Base-by-base conservation (phyloP, 176 grass and related monocot genomes). In the Dactylis glomerata region DNA sequence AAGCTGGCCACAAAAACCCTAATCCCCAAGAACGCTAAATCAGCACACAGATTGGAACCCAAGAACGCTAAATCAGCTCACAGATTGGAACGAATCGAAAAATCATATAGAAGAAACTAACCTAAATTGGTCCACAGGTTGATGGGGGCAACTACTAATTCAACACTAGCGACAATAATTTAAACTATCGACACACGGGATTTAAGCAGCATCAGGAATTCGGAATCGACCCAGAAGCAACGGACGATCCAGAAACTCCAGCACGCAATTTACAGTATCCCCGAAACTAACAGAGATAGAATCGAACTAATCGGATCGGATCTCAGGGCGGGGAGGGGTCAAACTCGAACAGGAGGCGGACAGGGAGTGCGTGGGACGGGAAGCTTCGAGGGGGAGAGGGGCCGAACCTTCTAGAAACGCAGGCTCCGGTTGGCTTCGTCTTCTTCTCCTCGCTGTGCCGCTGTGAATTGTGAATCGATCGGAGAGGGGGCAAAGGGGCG, bases 391-490 rank as follows among this genome's bases (percentile, higher is more conserved):
- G 3, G 27, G 40, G 45, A n/a, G 14, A 11, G 49, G 22, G 28
- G 8, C n/a, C 70, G 47, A 72, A 90, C 77, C 85, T 93, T 81
- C 1, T 45, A 68, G 74, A 90, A 78, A 32, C 62, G 68, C 58
- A 24, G 50, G 82, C 27, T 61, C 64, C 32, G 26, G 45, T 6
- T 32, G 71, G 71, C 44, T 67, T 67, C 64, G 64, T 37, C 54
- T 51, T 64, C 10, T 67, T 44, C 44, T 51, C 62, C 22, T 75
- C 9, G 16, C 45, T 28, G 8, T 73, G 61, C 14, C 70, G 42
- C 26, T 11, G 45, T 51, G 72, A 75, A 75, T 64, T 49, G 72
- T 75, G 72, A 75, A 50, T 75, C 17, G 45, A 75, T 50, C 45
- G 72, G 45, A 51, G 16, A 26, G 44, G 16, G 20, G 66, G 27